phyloP scores from a whole-genome alignment of 495 filamentous ascomycete genomes.

The Aspergillus wentii region DNA sequence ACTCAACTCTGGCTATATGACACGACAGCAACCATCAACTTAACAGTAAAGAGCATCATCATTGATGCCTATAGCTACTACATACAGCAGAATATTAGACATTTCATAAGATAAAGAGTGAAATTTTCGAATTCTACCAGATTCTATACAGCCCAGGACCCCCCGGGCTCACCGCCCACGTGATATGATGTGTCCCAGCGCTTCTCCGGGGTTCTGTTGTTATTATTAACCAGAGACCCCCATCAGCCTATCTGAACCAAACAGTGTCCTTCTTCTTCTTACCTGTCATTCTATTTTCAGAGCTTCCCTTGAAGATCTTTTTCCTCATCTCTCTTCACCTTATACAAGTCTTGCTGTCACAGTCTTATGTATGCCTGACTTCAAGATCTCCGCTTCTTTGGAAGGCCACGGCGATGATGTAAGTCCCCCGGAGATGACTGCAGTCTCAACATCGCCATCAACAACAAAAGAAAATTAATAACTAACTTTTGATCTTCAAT shows the following conservation, averaged over 20 bases:
- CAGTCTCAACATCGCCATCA: too few relatives aligned
- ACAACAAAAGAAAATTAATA: slow-evolving; percentile 6
- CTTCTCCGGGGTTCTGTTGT: too few relatives aligned
- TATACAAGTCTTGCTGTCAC: neutral
- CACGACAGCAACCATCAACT: too few relatives aligned
- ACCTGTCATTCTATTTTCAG: neutral
- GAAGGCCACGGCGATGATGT: slow-evolving; percentile 82
- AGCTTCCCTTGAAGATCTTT: neutral
- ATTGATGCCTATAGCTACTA: too few relatives aligned
- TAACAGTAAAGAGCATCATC: too few relatives aligned
- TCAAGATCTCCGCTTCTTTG: slow-evolving; percentile 79
- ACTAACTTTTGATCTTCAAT: slow-evolving; percentile 9
- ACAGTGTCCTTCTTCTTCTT: neutral
- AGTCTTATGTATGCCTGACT: slow-evolving; percentile 51
- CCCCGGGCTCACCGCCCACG: slow-evolving; percentile 32
- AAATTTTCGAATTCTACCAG: too few relatives aligned
- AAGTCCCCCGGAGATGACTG: slow-evolving; percentile 24
- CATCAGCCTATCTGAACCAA: too few relatives aligned
- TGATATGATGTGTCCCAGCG: slow-evolving; percentile 35
- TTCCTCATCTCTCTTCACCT: neutral
- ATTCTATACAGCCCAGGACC: too few relatives aligned
- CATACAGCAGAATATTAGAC: too few relatives aligned
- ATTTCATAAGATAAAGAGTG: too few relatives aligned
- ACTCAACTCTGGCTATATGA: too few relatives aligned
- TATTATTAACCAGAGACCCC: neutral